These are phyloP conservation scores for Orbilia ellipsospora DNA, from an alignment of 2,329 filamentous ascomycete genomes.

Conservation along the genomic window DNA sequence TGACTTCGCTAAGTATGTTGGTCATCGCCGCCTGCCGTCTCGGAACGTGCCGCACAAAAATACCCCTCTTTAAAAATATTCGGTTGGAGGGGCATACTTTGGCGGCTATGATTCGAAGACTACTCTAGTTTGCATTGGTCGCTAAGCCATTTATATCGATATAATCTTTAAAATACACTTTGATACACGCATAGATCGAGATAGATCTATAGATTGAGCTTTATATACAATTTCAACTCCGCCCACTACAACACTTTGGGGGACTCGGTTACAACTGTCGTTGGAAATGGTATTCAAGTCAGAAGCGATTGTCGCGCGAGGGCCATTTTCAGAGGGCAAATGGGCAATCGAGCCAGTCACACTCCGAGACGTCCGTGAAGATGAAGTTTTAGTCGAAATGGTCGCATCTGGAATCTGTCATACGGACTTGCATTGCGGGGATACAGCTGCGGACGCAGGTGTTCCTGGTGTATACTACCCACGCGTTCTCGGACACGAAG, in stretches of 20 bases:
- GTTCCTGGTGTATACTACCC: not conserved
- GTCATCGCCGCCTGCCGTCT: not conserved
- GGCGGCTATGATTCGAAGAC: not conserved
- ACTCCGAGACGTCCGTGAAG: not conserved
- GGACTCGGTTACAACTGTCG: not conserved
- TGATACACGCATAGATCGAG: not conserved
- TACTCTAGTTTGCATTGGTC: not conserved
- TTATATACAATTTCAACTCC: too few species aligned
- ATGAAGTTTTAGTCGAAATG: not conserved
- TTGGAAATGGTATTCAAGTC: not conserved
- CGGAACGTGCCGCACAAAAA: not conserved
- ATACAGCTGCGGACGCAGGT: not conserved
- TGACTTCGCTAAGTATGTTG: not conserved
- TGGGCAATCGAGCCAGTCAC: not conserved
- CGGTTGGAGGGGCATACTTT: not conserved
- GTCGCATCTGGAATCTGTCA: constrained; percentile 6
- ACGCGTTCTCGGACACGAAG: not conserved
- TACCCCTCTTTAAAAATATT: constrained; percentile 6
- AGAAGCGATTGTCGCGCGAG: constrained; percentile 2
- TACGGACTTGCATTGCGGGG: not conserved
- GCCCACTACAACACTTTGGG: not conserved
- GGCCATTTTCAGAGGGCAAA: constrained; percentile 1
- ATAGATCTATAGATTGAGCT: too few species aligned
- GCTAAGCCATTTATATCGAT: not conserved
- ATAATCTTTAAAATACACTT: not conserved